phyloP scores from a whole-genome alignment of 306 rosid genomes.

The Nissolia schottii region DNA sequence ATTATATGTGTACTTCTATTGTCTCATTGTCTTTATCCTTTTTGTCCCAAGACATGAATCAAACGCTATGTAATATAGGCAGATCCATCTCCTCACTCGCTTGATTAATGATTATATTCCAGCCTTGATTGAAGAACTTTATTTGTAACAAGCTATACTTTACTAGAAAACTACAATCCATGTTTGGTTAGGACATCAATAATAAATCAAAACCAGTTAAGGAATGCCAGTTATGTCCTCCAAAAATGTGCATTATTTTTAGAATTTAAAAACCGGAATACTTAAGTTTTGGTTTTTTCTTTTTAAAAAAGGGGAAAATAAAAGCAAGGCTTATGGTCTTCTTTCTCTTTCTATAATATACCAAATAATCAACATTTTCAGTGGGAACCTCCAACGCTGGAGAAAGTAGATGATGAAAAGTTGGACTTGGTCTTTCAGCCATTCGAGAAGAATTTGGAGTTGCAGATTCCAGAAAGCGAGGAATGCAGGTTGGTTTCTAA shows the following conservation, averaged over 20 bases:
- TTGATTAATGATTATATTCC: neutral
- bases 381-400: conserved; percentile 82
- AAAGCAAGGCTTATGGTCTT: neutral
- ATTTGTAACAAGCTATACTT: neutral
- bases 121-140: neutral
- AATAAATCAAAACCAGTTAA: neutral
- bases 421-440: conserved; percentile 58
- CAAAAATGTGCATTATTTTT: neutral
- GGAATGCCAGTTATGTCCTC: neutral
- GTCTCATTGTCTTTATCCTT: too few species aligned
- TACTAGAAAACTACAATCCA: neutral
- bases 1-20: neutral
- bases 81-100: neutral
- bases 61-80: neutral
- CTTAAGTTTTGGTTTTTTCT: neutral
- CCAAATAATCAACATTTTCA: conserved; percentile 22
- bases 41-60: too few species aligned
- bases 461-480: conserved; percentile 59
- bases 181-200: neutral
- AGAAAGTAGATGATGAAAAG: conserved; percentile 47
- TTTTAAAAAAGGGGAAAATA: neutral
- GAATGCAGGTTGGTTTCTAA: conserved; percentile 48
- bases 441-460: conserved; percentile 65
- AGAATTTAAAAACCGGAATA: neutral
- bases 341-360: neutral